These are phyloP conservation scores for Lippia alba DNA, from an alignment of 305 asterid genomes.

Conservation along the genomic window DNA sequence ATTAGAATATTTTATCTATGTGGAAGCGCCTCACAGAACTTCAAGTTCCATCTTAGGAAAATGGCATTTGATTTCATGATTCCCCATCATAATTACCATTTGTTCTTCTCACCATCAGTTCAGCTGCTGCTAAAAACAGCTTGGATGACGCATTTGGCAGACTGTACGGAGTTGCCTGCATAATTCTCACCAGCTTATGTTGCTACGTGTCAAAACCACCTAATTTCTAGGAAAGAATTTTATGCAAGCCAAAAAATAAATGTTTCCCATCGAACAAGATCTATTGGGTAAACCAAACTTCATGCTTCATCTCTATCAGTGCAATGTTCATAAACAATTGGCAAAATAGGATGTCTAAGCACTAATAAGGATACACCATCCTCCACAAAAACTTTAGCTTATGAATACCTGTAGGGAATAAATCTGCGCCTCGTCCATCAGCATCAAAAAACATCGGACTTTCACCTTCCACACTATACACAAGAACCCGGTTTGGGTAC, in stretches of 20 bases:
- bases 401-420: constrained; percentile 84
- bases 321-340: background rate
- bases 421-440: constrained; percentile 87
- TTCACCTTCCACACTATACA: constrained; percentile 87
- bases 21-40: background rate
- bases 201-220: constrained; percentile 1
- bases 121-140: background rate
- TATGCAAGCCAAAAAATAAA: background rate
- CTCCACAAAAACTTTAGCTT: constrained; percentile 22
- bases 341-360: background rate
- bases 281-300: background rate
- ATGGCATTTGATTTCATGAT: constrained; percentile 1
- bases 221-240: background rate
- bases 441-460: constrained; percentile 80
- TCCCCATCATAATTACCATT: constrained; percentile 6
- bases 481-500: constrained; percentile 89
- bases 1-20: background rate
- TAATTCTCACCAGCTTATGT: background rate
- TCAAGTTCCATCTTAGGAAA: constrained; percentile 8
- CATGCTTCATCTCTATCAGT: constrained; percentile 14
- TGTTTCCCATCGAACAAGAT: constrained; percentile 12
- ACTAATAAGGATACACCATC: constrained; percentile 9
- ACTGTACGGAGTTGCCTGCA: constrained; percentile 13
- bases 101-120: background rate
- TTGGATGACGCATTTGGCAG: background rate